These are phyloP conservation scores for Chrysanthemum lavandulifolium DNA, from an alignment of 129 eudicot genomes.

Conservation along the genomic window DNA sequence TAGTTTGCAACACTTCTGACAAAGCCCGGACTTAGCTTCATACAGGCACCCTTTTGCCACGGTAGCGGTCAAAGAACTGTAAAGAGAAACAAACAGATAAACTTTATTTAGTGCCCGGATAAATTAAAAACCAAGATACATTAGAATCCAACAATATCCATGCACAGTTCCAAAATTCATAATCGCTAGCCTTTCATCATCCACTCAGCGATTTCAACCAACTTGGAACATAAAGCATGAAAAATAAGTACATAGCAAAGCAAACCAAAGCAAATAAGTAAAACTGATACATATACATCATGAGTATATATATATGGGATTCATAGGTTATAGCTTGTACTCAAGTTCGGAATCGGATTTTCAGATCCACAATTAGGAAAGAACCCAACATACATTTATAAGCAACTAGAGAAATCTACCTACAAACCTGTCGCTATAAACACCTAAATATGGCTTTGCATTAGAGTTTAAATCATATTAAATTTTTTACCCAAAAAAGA, in stretches of 20 bases:
- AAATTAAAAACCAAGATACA: neutral
- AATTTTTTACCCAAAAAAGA: neutral
- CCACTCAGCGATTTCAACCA: neutral
- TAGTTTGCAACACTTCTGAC: constrained; percentile 17
- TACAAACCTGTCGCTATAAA: neutral
- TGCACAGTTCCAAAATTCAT: neutral
- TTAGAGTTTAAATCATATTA: neutral
- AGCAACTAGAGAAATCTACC: neutral
- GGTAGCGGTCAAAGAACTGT: constrained; percentile 34
- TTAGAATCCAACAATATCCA: constrained; percentile 1
- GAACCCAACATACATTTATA: neutral
- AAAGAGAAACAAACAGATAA: constrained; percentile 13
- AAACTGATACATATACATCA: neutral
- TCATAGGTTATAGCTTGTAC: neutral
- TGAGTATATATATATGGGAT: neutral
- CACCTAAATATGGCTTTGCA: neutral
- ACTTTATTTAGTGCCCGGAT: neutral
- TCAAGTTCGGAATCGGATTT: neutral
- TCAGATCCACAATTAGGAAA: neutral
- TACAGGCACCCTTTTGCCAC: constrained; percentile 38
- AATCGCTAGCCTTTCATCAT: neutral
- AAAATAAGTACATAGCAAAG: neutral
- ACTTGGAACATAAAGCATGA: neutral
- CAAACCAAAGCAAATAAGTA: too few relatives aligned
- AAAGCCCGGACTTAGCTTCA: constrained; percentile 4